Base-by-base conservation (phyloP, 2,329 filamentous ascomycete genomes). In the Clonostachys rosea region DNA sequence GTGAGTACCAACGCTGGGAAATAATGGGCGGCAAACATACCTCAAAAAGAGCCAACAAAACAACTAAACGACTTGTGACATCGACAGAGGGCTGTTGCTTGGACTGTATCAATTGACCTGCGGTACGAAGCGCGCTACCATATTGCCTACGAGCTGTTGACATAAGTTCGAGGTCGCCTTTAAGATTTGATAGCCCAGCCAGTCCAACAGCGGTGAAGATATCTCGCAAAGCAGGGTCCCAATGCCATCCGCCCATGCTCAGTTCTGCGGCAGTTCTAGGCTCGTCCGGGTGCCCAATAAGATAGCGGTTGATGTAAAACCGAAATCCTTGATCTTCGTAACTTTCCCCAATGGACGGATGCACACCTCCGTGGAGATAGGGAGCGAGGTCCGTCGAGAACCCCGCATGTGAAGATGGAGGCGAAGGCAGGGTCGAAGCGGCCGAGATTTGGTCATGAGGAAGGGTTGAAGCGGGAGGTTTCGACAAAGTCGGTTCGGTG, bases 11-110 rank as follows among this genome's bases (percentile, higher is more conserved):
- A 14, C 10, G 9, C 16, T 34, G 18, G 45, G 40, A 34, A 11
- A 20, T 6, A 39, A 53, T 48, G 45, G 42, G 47, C 34, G 45
- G 42, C 45, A 48, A 50, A 52, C 65, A 56, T 62, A 83, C 80
- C 70, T 85, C 81, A 51, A 81, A 85, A 59, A 83, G 69, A 42
- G 79, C 79, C 52, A 85, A 71, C 54, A 80, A 70, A 40, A 84
- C 67, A 33, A 83, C 75, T 8, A 74, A 63, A 30, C 73, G 69
- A 52, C 81, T 68, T 14, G 77, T 69, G 10, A 75, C 68, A 42
- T 73, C 64, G 18, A 74, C 55, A 45, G 64, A 61, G 35, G 62
- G 54, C 46, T 58, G 54, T 30, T 62, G 49, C 18, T 63, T 54
- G 34, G 65, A 56, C 47, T 57, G 55, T 48, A 79, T 64, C 7